Evolutionary conservation across 1,284 basidiomycete species (phyloP).

Genomic region (Fistulina hepatica): DNA sequence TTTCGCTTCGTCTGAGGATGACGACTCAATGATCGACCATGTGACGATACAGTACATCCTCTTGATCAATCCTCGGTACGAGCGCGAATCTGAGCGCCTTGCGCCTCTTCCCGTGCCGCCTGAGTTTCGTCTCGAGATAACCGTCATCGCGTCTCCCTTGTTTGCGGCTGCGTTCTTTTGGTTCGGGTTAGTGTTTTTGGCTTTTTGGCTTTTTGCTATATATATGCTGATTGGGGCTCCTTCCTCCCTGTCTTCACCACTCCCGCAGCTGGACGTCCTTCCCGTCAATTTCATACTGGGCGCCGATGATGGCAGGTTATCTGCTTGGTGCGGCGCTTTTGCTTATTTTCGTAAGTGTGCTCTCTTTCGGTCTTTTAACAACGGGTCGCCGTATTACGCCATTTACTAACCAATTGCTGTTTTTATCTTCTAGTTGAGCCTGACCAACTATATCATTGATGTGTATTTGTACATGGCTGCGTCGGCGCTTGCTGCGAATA

Average conservation of each 20-base stretch:
- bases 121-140: constrained; percentile 14
- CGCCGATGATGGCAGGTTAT: constrained; percentile 40
- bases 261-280: constrained; percentile 42
- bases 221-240: not conserved
- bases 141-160: constrained; percentile 41
- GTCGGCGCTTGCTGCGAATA: constrained; percentile 45
- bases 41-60: constrained; percentile 36
- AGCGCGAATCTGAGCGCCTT: constrained; percentile 31
- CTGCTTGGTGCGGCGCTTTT: constrained; percentile 45
- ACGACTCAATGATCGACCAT: not conserved
- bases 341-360: constrained; percentile 44
- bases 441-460: constrained; percentile 47
- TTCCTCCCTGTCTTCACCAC: too few relatives aligned
- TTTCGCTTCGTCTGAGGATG: not conserved
- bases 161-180: constrained; percentile 54
- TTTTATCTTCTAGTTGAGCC: constrained; percentile 27
- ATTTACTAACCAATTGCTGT: not conserved
- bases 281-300: constrained; percentile 43
- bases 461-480: constrained; percentile 42
- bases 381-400: not conserved
- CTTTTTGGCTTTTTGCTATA: not conserved
- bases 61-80: constrained; percentile 45
- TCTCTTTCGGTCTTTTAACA: too few relatives aligned
- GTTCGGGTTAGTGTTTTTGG: constrained; percentile 40
- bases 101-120: constrained; percentile 26